Percentiles rank a stretch among this genome's conserved stretches.
phyloP scores from a whole-genome alignment of 768 basidiomycete genomes.

The Wakefieldia striispora region DNA sequence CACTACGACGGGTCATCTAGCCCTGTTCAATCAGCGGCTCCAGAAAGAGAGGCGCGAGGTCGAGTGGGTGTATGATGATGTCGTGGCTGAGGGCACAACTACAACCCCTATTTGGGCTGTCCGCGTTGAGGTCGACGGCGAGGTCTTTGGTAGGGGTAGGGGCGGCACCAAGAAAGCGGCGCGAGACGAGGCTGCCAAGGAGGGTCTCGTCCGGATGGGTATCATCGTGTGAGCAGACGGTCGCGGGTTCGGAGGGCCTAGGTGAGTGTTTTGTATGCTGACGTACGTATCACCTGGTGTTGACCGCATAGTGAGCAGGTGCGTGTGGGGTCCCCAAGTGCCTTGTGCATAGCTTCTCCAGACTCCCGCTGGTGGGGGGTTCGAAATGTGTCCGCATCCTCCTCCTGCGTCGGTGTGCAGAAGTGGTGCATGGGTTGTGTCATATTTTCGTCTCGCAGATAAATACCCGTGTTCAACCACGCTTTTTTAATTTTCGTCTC shows the following conservation, averaged over 20 bases:
- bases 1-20: constrained; percentile 59
- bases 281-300: too few relatives aligned
- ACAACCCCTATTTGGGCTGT: constrained; percentile 80
- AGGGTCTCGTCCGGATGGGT: constrained; percentile 60
- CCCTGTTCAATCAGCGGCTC: constrained; percentile 76
- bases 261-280: constrained; percentile 34
- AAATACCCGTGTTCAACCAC: constrained; percentile 1
- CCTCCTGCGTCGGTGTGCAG: constrained; percentile 64
- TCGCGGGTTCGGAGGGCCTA: constrained; percentile 2
- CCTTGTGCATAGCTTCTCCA: constrained; percentile 54
- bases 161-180: constrained; percentile 80
- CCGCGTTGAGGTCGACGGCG: constrained; percentile 59
- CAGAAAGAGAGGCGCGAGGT: constrained; percentile 55
- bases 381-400: constrained; percentile 7
- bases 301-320: neutral
- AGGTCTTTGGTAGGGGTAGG: constrained; percentile 56
- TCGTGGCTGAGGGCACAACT: constrained; percentile 44
- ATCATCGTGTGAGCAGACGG: constrained; percentile 40
- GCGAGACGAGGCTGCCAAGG: constrained; percentile 78
- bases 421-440: constrained; percentile 43
- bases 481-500: neutral
- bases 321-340: neutral
- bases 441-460: neutral
- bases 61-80: constrained; percentile 70
- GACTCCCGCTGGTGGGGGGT: constrained; percentile 50